Evolutionary conservation across 1,284 basidiomycete genomes (phyloP).

Genomic region (Sphagnurus paluster): DNA sequence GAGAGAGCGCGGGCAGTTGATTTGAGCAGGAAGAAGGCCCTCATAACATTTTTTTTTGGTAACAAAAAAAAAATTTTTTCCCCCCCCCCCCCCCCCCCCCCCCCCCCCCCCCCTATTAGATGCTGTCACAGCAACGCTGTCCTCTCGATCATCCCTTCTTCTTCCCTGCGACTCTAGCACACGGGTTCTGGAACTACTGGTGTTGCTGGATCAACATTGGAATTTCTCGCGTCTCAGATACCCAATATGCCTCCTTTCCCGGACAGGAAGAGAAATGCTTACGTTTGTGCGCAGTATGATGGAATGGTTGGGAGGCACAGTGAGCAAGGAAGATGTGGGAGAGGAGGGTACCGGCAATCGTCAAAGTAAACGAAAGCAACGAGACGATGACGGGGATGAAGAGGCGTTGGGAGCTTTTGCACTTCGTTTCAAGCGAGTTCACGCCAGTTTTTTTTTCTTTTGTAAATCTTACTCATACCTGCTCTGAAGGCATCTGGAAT

Average conservation of each 20-base stretch:
- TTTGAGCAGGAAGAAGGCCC: too few species aligned
- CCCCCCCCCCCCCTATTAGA: too few species aligned
- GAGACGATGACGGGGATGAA: constrained; percentile 68
- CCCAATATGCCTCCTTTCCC: constrained; percentile 91
- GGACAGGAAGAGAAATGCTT: constrained; percentile 92
- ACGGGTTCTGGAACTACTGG: constrained; percentile 89
- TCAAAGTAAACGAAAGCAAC: constrained; percentile 58
- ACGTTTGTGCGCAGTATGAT: constrained; percentile 96
- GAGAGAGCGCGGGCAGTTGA: too few species aligned
- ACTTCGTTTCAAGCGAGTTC: constrained; percentile 67
- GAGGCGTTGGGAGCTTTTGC: constrained; percentile 77
- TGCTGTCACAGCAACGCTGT: constrained; percentile 82
- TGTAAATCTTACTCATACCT: constrained; percentile 7
- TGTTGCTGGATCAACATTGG: constrained; percentile 98
- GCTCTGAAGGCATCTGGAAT: constrained; percentile 75
- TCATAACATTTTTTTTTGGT: too few species aligned
- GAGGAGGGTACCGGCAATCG: constrained; percentile 63
- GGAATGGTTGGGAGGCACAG: constrained; percentile 96
- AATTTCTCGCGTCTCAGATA: constrained; percentile 78
- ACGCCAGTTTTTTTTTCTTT: not conserved
- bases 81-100: too few species aligned
- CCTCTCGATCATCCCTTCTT: constrained; percentile 78
- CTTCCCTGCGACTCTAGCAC: constrained; percentile 95
- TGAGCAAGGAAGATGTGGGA: constrained; percentile 86
- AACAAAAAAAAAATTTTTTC: too few species aligned